Percentiles rank a stretch among this genome's conserved stretches.
phyloP scores from a whole-genome alignment of 768 basidiomycete genomes.

The Porphyrellus cyaneotinctus region DNA sequence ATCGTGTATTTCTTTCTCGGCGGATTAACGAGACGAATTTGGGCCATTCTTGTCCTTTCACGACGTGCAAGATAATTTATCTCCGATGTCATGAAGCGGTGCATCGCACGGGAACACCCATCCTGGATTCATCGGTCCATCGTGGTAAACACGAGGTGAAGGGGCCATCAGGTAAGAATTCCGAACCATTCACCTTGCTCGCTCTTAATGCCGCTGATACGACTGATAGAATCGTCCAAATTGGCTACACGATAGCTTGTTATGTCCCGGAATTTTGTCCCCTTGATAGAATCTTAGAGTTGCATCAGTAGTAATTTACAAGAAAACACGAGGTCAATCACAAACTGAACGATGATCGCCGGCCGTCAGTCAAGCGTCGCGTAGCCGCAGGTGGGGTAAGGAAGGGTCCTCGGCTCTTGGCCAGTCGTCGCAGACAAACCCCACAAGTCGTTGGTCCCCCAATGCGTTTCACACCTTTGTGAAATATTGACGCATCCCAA shows the following conservation, averaged over 20 bases:
- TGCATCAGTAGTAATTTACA: conserved; percentile 11
- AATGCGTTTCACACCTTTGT: conserved; percentile 9
- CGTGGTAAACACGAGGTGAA: conserved; percentile 33
- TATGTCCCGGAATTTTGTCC: conserved; percentile 4
- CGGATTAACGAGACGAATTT: conserved; percentile 15
- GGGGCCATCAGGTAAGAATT: conserved; percentile 11
- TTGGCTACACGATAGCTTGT: not conserved
- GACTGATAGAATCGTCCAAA: conserved; percentile 4
- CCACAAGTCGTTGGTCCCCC: conserved; percentile 8
- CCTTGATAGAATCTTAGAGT: conserved; percentile 14
- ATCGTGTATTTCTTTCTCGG: conserved; percentile 12
- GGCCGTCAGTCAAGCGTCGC: conserved; percentile 17
- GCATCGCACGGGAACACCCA: conserved; percentile 22
- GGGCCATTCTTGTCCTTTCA: conserved; percentile 16
- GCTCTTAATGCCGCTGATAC: conserved; percentile 8
- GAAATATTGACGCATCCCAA: conserved; percentile 1
- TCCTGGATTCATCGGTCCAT: conserved; percentile 18
- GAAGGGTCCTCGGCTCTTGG: conserved; percentile 17
- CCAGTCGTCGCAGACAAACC: conserved; percentile 3
- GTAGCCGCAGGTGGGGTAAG: conserved; percentile 13
- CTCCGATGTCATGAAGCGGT: conserved; percentile 28
- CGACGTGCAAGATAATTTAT: conserved; percentile 22
- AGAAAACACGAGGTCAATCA: conserved; percentile 23
- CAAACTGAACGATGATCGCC: conserved; percentile 11
- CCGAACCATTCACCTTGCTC: conserved; percentile 10